Percentiles rank a stretch among this genome's conserved stretches.
phyloP scores from a whole-genome alignment of 2,329 filamentous ascomycete species.

The Berkeleyomyces rouxiae region DNA sequence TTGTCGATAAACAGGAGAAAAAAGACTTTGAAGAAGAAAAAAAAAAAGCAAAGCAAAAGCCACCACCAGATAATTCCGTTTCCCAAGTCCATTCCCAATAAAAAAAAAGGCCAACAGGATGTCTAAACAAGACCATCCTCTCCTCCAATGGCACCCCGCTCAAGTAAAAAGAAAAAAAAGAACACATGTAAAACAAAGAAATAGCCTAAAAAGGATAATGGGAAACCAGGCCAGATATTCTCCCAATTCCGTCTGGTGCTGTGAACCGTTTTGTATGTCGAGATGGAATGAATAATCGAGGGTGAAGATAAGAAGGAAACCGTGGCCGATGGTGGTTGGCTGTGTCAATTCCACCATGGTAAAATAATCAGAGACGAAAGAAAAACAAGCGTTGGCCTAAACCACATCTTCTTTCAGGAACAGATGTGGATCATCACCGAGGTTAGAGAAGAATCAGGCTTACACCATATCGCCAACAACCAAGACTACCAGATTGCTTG shows the following conservation, averaged over 20 bases:
- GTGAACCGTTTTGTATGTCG: slow-evolving; percentile 4
- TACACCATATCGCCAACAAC: not conserved
- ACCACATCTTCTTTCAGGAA: slow-evolving; percentile 4
- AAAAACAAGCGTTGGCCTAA: not conserved
- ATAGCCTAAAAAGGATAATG: not conserved
- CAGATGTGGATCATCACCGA: not conserved
- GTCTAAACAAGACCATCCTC: not conserved
- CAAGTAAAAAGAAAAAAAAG: not conserved
- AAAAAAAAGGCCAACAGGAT: not conserved
- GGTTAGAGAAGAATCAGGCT: not conserved
- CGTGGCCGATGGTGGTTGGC: not conserved
- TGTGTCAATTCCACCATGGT: not conserved
- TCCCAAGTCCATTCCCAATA: not conserved
- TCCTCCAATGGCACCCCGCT: not conserved
- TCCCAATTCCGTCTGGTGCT: slow-evolving; percentile 9
- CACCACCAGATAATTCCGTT: not conserved
- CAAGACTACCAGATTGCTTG: not conserved
- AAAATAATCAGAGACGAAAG: not conserved
- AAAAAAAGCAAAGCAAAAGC: not conserved
- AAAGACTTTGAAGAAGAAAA: not conserved
- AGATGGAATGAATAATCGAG: not conserved
- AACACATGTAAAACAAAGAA: not conserved
- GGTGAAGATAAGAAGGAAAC: slow-evolving; percentile 5
- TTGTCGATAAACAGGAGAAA: not conserved
- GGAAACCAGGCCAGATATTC: slow-evolving; percentile 7